Evolutionary conservation across 257 asterid genomes (phyloP).

Genomic region (Scutellaria barbata): DNA sequence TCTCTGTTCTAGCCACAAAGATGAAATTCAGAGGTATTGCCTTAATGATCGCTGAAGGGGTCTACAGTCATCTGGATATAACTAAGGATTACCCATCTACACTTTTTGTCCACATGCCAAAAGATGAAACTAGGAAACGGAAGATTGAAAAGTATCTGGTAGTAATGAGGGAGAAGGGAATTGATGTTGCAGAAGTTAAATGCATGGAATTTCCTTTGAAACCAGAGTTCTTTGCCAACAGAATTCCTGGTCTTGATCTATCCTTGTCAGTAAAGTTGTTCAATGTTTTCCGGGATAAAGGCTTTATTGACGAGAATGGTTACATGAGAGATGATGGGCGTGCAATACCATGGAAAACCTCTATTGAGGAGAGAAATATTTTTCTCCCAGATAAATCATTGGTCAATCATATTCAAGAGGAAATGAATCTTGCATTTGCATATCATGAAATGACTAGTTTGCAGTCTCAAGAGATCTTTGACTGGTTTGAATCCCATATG

Average conservation of each 20-base stretch:
- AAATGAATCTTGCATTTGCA: constrained; percentile 95
- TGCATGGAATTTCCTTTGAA: constrained; percentile 83
- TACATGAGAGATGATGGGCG: constrained; percentile 93
- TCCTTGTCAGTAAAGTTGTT: constrained; percentile 55
- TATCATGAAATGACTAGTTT: constrained; percentile 98
- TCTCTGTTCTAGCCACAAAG: constrained; percentile 72
- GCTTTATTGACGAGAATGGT: constrained; percentile 71
- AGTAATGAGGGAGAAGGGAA: constrained; percentile 63
- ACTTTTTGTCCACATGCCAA: constrained; percentile 96
- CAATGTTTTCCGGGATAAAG: constrained; percentile 59
- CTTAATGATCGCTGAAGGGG: constrained; percentile 91
- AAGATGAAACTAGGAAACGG: constrained; percentile 69
- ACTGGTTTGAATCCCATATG: constrained; percentile 88
- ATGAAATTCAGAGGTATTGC: constrained; percentile 59
- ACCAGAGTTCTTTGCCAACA: constrained; percentile 59
- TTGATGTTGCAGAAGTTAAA: constrained; percentile 66
- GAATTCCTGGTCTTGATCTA: constrained; percentile 65
- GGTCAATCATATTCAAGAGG: constrained; percentile 84
- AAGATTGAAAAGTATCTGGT: constrained; percentile 61
- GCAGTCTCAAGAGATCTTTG: constrained; percentile 67
- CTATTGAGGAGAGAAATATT: constrained; percentile 58
- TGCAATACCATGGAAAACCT: constrained; percentile 68
- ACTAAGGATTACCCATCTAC: constrained; percentile 69
- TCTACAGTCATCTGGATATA: constrained; percentile 62
- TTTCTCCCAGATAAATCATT: constrained; percentile 60